A percentile compares a stretch with the other conserved stretches of the same genome.
phyloP scores from a whole-genome alignment of 179 eudicot genomes.

The Drosera spatulata region DNA sequence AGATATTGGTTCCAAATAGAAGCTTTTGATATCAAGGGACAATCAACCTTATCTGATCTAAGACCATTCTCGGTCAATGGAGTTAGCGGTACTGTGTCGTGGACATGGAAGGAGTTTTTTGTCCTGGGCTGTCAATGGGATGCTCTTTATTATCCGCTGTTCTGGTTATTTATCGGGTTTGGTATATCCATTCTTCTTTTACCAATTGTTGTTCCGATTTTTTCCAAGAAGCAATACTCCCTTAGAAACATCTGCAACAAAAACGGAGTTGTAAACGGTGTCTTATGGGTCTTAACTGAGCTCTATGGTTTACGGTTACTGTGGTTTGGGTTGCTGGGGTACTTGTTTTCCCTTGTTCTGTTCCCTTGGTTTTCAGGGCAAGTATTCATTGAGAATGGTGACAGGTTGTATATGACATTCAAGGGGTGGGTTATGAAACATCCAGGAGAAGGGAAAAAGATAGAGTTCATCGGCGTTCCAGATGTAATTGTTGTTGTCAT shows the following conservation, averaged over 20 bases:
- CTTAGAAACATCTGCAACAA: slow-evolving; percentile 35
- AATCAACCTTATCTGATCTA: slow-evolving; percentile 39
- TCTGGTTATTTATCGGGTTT: slow-evolving; percentile 35
- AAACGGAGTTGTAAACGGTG: slow-evolving; percentile 38
- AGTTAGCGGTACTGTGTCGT: slow-evolving; percentile 30
- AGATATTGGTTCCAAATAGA: slow-evolving; percentile 79
- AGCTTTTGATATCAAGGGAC: slow-evolving; percentile 46
- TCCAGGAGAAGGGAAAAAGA: slow-evolving; percentile 11
- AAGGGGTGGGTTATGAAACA: slow-evolving; percentile 64
- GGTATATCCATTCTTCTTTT: slow-evolving; percentile 38
- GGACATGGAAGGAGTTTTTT: slow-evolving; percentile 83
- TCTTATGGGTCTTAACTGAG: slow-evolving; percentile 52
- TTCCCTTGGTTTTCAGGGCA: slow-evolving; percentile 80
- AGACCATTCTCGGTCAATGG: slow-evolving; percentile 78
- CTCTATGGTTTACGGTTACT: slow-evolving; percentile 31
- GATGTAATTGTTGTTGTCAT: slow-evolving; percentile 83
- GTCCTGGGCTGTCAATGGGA: slow-evolving; percentile 97
- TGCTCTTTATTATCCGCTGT: slow-evolving; percentile 57
- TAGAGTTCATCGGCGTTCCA: slow-evolving; percentile 58
- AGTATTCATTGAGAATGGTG: slow-evolving; percentile 49
- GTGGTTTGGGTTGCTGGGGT: slow-evolving; percentile 42
- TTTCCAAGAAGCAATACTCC: slow-evolving; percentile 36
- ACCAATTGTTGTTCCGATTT: slow-evolving; percentile 26
- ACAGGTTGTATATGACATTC: slow-evolving; percentile 70
- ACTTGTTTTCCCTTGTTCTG: slow-evolving; percentile 62